Evolutionary conservation across 1,284 basidiomycete genomes (phyloP).

Genomic region (Ceratobasidium sp.): DNA sequence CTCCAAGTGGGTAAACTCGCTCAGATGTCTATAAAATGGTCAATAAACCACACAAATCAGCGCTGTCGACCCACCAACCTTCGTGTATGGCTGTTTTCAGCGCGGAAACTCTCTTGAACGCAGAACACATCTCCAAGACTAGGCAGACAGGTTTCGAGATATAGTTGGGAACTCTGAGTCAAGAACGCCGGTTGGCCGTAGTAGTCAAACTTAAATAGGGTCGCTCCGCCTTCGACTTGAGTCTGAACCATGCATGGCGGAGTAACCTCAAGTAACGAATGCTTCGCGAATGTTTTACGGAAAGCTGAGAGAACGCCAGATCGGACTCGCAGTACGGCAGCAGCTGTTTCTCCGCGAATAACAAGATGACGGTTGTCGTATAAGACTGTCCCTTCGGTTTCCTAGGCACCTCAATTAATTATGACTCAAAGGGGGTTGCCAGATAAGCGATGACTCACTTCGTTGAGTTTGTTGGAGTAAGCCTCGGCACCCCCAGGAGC

Average conservation of each 20-base stretch:
- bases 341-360: constrained; percentile 94
- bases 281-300: constrained; percentile 77
- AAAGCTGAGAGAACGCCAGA: constrained; percentile 88
- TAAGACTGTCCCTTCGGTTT: constrained; percentile 77
- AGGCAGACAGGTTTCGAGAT: constrained; percentile 97
- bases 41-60: not conserved
- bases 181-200: constrained; percentile 96
- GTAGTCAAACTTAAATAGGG: constrained; percentile 96
- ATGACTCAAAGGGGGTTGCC: not conserved
- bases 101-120: constrained; percentile 97
- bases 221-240: constrained; percentile 96
- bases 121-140: constrained; percentile 98
- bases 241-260: constrained; percentile 99
- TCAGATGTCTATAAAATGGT: constrained; percentile 89
- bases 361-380: constrained; percentile 97
- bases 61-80: constrained; percentile 30
- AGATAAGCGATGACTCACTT: constrained; percentile 64
- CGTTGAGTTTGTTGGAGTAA: constrained; percentile 91
- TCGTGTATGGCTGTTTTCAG: constrained; percentile 79
- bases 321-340: constrained; percentile 91
- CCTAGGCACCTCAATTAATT: constrained; percentile 52
- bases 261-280: constrained; percentile 91
- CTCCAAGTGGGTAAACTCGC: constrained; percentile 98
- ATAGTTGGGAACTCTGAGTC: constrained; percentile 97
- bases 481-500: constrained; percentile 97